Conservation (phyloP, 306 rosid genomes). For the Ceratonia siliqua region DNA sequence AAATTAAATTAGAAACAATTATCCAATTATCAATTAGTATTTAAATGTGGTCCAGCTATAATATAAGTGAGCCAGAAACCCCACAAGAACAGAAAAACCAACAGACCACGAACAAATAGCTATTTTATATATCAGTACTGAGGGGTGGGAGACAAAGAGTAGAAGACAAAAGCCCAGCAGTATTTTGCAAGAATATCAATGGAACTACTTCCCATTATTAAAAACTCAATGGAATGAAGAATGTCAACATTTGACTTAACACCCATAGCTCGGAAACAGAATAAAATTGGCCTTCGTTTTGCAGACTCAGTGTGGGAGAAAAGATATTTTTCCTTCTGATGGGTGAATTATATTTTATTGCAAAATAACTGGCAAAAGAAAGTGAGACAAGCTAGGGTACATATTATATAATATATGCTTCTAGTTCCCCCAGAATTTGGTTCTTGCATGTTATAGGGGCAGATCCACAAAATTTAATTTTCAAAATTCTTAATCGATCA, state of each 20-base stretch:
- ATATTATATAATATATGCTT: not conserved
- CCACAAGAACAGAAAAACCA: too few relatives aligned
- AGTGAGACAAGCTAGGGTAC: not conserved
- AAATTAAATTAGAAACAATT: not conserved
- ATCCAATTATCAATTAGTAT: not conserved
- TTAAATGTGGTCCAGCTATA: not conserved
- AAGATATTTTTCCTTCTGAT: not conserved
- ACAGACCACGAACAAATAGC: too few relatives aligned
- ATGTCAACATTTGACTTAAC: too few relatives aligned
- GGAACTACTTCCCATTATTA: too few relatives aligned
- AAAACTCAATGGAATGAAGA: too few relatives aligned
- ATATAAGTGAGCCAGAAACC: not conserved
- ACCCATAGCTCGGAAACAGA: not conserved
- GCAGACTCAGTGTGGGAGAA: not conserved
- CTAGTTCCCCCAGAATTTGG: not conserved
- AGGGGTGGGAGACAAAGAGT: not conserved
- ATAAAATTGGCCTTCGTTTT: not conserved
- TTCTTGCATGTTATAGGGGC: not conserved
- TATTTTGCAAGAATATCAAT: not conserved
- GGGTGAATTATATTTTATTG: not conserved
- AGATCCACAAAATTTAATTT: not conserved
- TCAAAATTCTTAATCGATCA: not conserved
- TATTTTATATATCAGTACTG: not conserved
- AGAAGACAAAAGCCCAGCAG: not conserved
- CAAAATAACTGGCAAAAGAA: not conserved